A percentile compares a stretch with the other conserved stretches of the same genome.
Conservation (phyloP, 495 filamentous ascomycete genomes). For the Neurospora sublineolata region DNA sequence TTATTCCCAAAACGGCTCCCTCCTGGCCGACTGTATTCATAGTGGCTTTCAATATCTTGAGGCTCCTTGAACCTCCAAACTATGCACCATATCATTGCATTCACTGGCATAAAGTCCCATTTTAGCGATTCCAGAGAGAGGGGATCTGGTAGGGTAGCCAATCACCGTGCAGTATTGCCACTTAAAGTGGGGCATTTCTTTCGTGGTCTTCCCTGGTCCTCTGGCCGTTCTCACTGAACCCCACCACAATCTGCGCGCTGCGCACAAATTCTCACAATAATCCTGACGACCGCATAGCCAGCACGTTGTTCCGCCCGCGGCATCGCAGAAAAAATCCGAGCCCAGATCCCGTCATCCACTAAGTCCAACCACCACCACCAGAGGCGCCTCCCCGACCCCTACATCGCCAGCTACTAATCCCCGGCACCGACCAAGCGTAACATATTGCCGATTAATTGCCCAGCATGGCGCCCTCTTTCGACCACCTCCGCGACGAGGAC, state of each 20-base stretch:
- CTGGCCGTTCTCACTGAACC: constrained; percentile 16
- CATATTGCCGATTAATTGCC: constrained; percentile 8
- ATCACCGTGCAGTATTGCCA: neutral
- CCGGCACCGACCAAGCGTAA: neutral
- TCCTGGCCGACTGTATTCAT: too few relatives aligned
- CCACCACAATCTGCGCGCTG: constrained; percentile 20
- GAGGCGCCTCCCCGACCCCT: constrained; percentile 6
- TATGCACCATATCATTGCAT: neutral
- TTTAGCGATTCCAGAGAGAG: neutral
- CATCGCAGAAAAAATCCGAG: neutral
- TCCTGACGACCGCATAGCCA: constrained; percentile 9
- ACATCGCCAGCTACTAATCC: neutral
- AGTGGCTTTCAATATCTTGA: neutral
- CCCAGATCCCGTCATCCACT: neutral
- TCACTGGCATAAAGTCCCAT: neutral
- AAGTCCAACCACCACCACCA: constrained; percentile 7
- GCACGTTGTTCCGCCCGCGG: neutral
- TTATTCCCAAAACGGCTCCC: too few relatives aligned
- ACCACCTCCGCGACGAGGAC: constrained; percentile 52
- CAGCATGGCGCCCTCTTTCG: constrained; percentile 50
- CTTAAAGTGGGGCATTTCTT: constrained; percentile 24
- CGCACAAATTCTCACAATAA: constrained; percentile 27
- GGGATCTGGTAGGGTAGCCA: neutral
- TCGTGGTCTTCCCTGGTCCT: neutral
- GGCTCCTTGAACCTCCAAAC: neutral